phyloP scores from a whole-genome alignment of 805 yeast genomes.

The Suhomyces tanzawaensis region DNA sequence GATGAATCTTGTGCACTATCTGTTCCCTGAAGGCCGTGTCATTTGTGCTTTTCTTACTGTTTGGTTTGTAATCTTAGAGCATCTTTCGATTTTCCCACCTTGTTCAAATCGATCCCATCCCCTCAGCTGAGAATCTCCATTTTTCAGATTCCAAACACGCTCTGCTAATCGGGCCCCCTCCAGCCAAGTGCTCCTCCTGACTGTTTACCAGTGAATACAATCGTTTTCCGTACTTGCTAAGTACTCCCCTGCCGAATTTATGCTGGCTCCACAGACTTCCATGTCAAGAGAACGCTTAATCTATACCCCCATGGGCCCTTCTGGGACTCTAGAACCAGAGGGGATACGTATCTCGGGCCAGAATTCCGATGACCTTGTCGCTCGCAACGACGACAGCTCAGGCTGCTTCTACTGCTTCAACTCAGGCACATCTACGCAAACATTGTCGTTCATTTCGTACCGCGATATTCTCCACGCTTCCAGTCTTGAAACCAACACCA shows the following conservation, averaged over 20 bases:
- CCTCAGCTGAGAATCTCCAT: too few species aligned
- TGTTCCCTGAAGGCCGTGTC: too few species aligned
- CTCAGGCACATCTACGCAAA: neutral
- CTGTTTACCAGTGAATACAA: too few species aligned
- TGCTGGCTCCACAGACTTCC: neutral
- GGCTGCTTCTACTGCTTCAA: neutral
- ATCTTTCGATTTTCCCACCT: too few species aligned
- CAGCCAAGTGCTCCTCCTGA: too few species aligned
- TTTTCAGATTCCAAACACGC: too few species aligned
- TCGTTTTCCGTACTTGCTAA: too few species aligned
- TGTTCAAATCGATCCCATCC: too few species aligned
- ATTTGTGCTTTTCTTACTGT: too few species aligned
- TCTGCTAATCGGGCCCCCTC: too few species aligned
- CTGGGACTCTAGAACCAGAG: neutral
- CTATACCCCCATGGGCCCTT: constrained; percentile 1
- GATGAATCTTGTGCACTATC: too few species aligned
- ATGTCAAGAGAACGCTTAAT: constrained; percentile 3
- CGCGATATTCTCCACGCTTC: neutral
- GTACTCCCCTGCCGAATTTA: neutral
- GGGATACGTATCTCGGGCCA: constrained; percentile 2
- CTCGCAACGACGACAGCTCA: neutral
- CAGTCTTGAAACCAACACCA: neutral
- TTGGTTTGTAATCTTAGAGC: too few species aligned
- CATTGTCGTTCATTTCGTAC: constrained; percentile 1
- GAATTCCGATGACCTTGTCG: neutral